Evolutionary conservation across 331 rosid genomes (phyloP), one percentile per base, ranked within the genome.

Genomic region (Acacia concinna): DNA sequence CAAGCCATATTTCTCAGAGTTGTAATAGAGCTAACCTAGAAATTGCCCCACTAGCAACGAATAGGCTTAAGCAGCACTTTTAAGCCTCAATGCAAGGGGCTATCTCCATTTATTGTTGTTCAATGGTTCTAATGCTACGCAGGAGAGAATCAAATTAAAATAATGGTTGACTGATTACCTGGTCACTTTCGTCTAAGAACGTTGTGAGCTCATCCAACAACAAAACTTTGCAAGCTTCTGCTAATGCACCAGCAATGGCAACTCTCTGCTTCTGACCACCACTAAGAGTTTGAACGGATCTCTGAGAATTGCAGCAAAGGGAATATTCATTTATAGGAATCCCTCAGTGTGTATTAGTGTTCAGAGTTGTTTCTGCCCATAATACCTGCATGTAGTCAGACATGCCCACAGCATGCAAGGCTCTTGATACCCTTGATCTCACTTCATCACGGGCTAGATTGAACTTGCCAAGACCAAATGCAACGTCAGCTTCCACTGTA

Each of bases 191-290:
- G 76, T 94, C 98, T 78, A 94, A 86, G 79, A 94, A 94, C 34
- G 98, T 94, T 18, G 98, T 90, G 78, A 94, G 93, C 88, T 92
- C 97, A 78, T 94, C 98, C 87, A 94, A 81, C 81, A 94, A 83
- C 70, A 94, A 86, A 79, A 94, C 97, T 85, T 90, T 89, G 80
- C 97, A 94, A 65, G 97, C 90, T 88, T 94, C 98, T 57, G 97
- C 98, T 62, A 94, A 85, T 84, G 97, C 97, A 82, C 97, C 97
- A 14, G 98, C 98, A 74, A 92, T 90, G 77, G 97, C 98, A 71
- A 94, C 93, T 84, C 98, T 89, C 86, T 94, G 97, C 84, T 94
- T 94, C 92, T 94, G 98, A 83, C 98, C 97, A 51, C 98, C 97
- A 65, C 98, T 94, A n/a, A 94, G 91, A 69, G 97, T 90, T 87